A percentile compares a stretch with the other conserved stretches of the same genome.
Evolutionary conservation across 306 rosid genomes (phyloP).

Genomic region (Trichosanthes truncata): DNA sequence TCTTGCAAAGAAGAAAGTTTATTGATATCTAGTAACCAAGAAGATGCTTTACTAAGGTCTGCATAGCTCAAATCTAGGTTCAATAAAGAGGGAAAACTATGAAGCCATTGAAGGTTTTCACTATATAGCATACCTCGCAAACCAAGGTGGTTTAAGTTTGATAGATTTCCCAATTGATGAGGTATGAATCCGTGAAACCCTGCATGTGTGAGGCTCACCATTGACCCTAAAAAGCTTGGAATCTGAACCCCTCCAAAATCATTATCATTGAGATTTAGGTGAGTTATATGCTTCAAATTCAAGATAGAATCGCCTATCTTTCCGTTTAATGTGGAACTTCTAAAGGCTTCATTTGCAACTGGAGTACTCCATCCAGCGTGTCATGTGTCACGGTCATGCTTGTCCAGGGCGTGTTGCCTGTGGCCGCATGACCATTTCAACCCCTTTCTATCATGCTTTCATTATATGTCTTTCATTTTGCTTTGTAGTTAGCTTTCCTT

Average conservation of each 20-base stretch:
- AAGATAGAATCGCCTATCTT: slow-evolving; percentile 9
- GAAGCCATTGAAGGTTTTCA: slow-evolving; percentile 10
- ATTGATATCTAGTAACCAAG: background rate
- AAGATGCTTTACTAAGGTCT: background rate
- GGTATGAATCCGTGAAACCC: background rate
- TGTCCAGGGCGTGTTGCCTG: too few species aligned
- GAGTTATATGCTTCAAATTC: background rate
- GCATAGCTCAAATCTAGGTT: background rate
- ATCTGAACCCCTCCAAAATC: background rate
- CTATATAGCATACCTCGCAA: background rate
- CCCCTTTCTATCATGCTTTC: too few species aligned
- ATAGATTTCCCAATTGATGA: slow-evolving; percentile 15
- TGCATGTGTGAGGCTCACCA: background rate
- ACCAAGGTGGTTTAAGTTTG: background rate
- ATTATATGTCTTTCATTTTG: too few species aligned
- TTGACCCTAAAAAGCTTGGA: slow-evolving; percentile 17
- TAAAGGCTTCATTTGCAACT: background rate
- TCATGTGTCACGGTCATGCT: too few species aligned
- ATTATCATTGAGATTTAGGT: slow-evolving; percentile 6
- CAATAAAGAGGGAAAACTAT: background rate
- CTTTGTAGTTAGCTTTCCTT: too few species aligned
- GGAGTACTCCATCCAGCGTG: background rate
- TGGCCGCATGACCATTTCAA: too few species aligned
- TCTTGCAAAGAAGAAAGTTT: background rate
- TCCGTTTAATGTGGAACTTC: background rate